A percentile compares a stretch with the other conserved stretches of the same genome.
Evolutionary conservation across 148 eudicot species (phyloP).

Genomic region (Cornus florida): DNA sequence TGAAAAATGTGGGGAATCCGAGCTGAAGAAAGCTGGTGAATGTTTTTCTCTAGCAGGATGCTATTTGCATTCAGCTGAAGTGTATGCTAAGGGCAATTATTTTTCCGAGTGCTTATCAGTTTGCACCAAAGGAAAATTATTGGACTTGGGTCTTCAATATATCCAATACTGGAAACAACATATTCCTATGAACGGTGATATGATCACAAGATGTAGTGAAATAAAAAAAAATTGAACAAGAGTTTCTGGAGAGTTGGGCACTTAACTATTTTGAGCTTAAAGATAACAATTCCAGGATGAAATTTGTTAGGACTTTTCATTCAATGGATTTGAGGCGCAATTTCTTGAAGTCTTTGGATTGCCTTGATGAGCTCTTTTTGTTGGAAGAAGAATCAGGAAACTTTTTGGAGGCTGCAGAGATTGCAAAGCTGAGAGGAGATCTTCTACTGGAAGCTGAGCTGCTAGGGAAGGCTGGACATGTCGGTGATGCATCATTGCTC

Average conservation of each 20-base stretch:
- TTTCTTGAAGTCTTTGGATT: constrained; percentile 45
- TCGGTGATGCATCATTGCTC: constrained; percentile 36
- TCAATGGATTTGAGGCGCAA: constrained; percentile 46
- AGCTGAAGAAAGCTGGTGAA: constrained; percentile 54
- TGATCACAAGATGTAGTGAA: constrained; percentile 17
- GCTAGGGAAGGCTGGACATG: constrained; percentile 45
- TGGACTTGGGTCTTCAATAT: constrained; percentile 55
- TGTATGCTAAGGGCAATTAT: constrained; percentile 52
- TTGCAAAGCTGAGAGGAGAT: constrained; percentile 56
- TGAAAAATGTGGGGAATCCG: constrained; percentile 40
- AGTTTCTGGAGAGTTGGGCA: constrained; percentile 67
- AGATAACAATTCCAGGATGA: constrained; percentile 59
- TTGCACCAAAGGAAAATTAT: constrained; percentile 53
- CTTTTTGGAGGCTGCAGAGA: constrained; percentile 56
- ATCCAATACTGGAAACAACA: constrained; percentile 59
- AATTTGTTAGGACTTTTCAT: constrained; percentile 55
- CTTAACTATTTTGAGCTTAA: constrained; percentile 22
- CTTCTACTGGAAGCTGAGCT: constrained; percentile 54
- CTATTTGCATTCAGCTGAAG: constrained; percentile 56
- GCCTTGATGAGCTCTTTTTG: constrained; percentile 58
- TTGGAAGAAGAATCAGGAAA: constrained; percentile 65
- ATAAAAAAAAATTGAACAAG: constrained; percentile 47
- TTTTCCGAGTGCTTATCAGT: constrained; percentile 57
- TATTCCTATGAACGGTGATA: background rate
- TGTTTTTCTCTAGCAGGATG: constrained; percentile 59